Conservation (phyloP, 2,329 filamentous ascomycete genomes). For the Aspergillus aculeatus region DNA sequence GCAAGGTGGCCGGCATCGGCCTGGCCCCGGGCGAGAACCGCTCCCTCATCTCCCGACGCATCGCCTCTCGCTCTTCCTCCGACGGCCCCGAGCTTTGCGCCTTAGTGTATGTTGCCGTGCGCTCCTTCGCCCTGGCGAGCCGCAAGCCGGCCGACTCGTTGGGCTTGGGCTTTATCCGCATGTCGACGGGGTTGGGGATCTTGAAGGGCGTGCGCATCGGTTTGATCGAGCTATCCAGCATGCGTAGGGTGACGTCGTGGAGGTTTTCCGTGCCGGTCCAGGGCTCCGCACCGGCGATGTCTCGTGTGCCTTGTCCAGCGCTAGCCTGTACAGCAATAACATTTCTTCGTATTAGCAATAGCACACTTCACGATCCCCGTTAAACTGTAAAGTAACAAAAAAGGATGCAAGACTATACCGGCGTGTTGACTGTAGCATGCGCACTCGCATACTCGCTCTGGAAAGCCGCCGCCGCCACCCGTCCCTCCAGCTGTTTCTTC, state of each 20-base stretch:
- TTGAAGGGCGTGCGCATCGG: conserved; percentile 49
- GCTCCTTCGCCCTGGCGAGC: conserved; percentile 59
- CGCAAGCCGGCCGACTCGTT: conserved; percentile 49
- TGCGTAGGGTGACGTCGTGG: conserved; percentile 75
- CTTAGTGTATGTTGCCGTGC: conserved; percentile 55
- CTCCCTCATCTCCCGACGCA: conserved; percentile 73
- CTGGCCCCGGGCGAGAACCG: conserved; percentile 73
- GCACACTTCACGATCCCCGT: background rate
- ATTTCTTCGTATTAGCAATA: conserved; percentile 2
- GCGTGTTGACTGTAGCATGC: conserved; percentile 55
- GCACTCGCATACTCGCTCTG: conserved; percentile 53
- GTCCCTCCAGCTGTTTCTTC: conserved; percentile 57
- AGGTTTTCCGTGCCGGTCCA: conserved; percentile 78
- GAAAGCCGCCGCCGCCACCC: conserved; percentile 57
- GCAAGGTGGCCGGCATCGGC: conserved; percentile 71
- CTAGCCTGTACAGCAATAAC: conserved; percentile 40
- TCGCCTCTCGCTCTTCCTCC: conserved; percentile 69
- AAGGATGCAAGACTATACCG: conserved; percentile 34
- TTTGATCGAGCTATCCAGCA: conserved; percentile 66
- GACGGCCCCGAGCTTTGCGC: conserved; percentile 59
- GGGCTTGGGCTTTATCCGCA: conserved; percentile 47
- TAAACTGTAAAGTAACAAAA: background rate
- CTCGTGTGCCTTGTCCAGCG: conserved; percentile 67
- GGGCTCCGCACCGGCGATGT: conserved; percentile 64
- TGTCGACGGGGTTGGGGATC: conserved; percentile 44